A percentile compares a stretch with the other conserved stretches of the same genome.
phyloP scores from a whole-genome alignment of 139 green algal species.

The Closterium sp. region DNA sequence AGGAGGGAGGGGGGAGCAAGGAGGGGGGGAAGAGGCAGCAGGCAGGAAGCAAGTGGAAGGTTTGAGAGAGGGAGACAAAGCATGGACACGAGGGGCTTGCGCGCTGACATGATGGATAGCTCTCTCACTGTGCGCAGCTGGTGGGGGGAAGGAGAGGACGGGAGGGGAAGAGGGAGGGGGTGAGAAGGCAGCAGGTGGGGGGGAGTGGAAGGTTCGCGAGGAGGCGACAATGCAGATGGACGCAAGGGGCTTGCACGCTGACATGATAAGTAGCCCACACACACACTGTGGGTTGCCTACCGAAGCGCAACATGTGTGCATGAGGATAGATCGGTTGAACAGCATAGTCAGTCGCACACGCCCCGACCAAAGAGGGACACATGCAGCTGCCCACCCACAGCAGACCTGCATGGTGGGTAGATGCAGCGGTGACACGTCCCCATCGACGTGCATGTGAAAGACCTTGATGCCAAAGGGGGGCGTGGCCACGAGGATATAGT shows the following conservation, averaged over 20 bases:
- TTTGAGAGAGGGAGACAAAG: constrained; percentile 10
- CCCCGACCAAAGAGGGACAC: too few species aligned
- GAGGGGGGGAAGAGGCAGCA: neutral
- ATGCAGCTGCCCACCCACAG: neutral
- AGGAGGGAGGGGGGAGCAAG: neutral
- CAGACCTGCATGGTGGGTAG: constrained; percentile 53
- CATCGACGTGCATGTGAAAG: constrained; percentile 68
- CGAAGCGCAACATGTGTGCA: neutral
- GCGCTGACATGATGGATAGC: constrained; percentile 74
- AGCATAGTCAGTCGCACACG: too few species aligned
- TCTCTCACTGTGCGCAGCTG: constrained; percentile 62
- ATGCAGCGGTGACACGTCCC: constrained; percentile 55
- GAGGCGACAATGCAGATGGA: constrained; percentile 16
- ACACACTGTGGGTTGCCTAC: too few species aligned
- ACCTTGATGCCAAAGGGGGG: constrained; percentile 77
- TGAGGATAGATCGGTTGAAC: neutral
- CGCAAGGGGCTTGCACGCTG: constrained; percentile 12
- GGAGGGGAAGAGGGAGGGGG: neutral
- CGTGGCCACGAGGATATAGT: constrained; percentile 72
- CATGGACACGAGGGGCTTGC: too few species aligned
- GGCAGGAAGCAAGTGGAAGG: neutral
- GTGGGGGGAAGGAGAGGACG: neutral
- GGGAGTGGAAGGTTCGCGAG: constrained; percentile 14
- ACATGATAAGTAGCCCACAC: constrained; percentile 69
- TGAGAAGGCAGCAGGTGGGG: neutral